These are phyloP conservation scores for Phytopythium montanum DNA, from an alignment of 352 stramenopile genomes.

Conservation along the genomic window DNA sequence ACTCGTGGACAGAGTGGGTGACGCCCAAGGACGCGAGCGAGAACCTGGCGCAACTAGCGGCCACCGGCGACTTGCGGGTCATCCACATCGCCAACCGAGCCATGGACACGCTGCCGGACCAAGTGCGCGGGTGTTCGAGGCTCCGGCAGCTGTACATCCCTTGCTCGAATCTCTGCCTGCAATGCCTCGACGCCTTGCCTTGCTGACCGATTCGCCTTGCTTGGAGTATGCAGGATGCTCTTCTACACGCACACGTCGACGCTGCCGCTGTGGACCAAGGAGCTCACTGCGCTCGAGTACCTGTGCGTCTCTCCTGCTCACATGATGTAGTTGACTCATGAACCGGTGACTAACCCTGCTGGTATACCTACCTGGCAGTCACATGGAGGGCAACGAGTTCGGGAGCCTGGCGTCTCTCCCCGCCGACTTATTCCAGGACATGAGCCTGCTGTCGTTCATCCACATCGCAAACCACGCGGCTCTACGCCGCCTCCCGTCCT, in stretches of 20 bases:
- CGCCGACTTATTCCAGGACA: constrained; percentile 5
- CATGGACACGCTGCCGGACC: constrained; percentile 20
- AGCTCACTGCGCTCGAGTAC: constrained; percentile 22
- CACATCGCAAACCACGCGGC: background rate
- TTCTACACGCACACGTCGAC: constrained; percentile 13
- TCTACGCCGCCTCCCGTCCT: background rate
- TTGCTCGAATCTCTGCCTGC: background rate
- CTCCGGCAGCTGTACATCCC: constrained; percentile 29
- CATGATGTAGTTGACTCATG: background rate
- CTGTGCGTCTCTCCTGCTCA: constrained; percentile 12
- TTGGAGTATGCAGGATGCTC: constrained; percentile 12
- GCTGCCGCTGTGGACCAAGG: constrained; percentile 14
- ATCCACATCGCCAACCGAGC: constrained; percentile 32
- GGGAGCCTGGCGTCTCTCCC: background rate
- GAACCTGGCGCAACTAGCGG: constrained; percentile 3
- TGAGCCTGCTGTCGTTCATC: background rate
- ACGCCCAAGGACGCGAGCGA: constrained; percentile 23
- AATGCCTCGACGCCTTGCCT: background rate
- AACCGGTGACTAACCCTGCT: background rate
- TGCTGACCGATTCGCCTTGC: background rate
- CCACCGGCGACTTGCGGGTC: constrained; percentile 22
- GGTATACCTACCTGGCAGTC: background rate
- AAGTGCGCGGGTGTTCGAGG: constrained; percentile 21
- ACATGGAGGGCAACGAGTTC: background rate
- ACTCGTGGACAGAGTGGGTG: constrained; percentile 26